phyloP scores from a whole-genome alignment of 345 rosid genomes.

The Mangifera indica region DNA sequence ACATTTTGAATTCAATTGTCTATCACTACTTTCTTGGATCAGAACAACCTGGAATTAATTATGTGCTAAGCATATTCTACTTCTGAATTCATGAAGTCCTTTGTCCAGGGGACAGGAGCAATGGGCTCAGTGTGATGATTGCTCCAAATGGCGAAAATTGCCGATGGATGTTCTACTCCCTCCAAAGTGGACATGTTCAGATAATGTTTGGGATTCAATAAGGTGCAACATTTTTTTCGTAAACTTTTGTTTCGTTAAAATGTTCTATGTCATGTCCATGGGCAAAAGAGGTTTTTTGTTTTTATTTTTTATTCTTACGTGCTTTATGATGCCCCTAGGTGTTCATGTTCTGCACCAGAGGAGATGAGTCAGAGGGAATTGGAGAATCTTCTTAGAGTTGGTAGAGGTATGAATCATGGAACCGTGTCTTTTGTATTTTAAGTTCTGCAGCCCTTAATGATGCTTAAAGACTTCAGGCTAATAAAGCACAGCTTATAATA shows the following conservation, averaged over 20 bases:
- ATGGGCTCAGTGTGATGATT: constrained; percentile 88
- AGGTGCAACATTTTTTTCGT: constrained; percentile 36
- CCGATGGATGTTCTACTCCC: constrained; percentile 71
- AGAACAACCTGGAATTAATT: background rate
- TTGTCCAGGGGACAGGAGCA: constrained; percentile 59
- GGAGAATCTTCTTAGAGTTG: constrained; percentile 49
- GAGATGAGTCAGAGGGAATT: constrained; percentile 62
- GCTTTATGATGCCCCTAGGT: constrained; percentile 40
- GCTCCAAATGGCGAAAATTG: constrained; percentile 85
- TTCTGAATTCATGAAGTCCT: constrained; percentile 14
- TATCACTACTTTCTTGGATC: constrained; percentile 6
- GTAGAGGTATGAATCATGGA: constrained; percentile 49
- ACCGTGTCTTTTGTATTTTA: constrained; percentile 8
- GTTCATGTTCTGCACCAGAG: constrained; percentile 62
- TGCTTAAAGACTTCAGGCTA: background rate
- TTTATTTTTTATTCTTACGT: constrained; percentile 1
- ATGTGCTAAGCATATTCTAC: background rate
- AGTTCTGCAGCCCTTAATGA: background rate
- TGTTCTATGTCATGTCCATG: background rate
- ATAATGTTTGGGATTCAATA: constrained; percentile 69
- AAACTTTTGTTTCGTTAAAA: background rate
- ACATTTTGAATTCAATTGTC: constrained; percentile 1
- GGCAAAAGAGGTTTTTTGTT: background rate
- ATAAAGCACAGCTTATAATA: background rate
- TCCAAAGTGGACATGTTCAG: constrained; percentile 69